These are phyloP conservation scores for Nepenthes gracilis DNA, from an alignment of 148 eudicot species.

Conservation along the genomic window DNA sequence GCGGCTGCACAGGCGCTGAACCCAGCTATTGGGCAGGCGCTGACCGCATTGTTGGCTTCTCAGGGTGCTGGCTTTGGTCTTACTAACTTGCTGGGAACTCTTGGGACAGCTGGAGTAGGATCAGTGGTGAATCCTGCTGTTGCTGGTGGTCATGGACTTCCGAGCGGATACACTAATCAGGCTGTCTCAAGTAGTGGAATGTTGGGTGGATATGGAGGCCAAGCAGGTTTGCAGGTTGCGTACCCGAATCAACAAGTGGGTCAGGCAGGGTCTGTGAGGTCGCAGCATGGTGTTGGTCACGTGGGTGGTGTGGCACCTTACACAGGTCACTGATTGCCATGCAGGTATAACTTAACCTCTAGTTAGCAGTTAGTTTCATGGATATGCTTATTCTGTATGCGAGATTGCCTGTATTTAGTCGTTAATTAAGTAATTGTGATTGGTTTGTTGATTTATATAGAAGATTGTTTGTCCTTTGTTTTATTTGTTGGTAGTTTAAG, in stretches of 20 bases:
- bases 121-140: constrained; percentile 8
- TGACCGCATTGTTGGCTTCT: constrained; percentile 60
- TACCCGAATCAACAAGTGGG: constrained; percentile 62
- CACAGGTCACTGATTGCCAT: constrained; percentile 47
- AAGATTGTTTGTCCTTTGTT: too few relatives aligned
- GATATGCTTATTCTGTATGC: not conserved
- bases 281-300: constrained; percentile 50
- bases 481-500: too few relatives aligned
- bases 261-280: constrained; percentile 53
- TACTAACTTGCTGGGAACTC: constrained; percentile 53
- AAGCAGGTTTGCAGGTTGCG: constrained; percentile 35
- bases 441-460: too few relatives aligned
- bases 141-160: constrained; percentile 34
- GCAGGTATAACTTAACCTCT: constrained; percentile 9
- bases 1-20: constrained; percentile 32
- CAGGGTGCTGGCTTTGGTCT: constrained; percentile 80
- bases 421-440: too few relatives aligned
- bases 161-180: constrained; percentile 16
- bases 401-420: too few relatives aligned
- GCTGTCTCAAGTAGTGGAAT: constrained; percentile 15
- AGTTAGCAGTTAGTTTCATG: not conserved
- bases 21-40: constrained; percentile 81
- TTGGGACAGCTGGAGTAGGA: constrained; percentile 47
- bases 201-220: constrained; percentile 43
- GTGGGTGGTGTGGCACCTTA: constrained; percentile 40